Evolutionary conservation across 2,329 filamentous ascomycete species (phyloP), one percentile per base, ranked within the genome.

Genomic region (Colletotrichum tamarilloi): DNA sequence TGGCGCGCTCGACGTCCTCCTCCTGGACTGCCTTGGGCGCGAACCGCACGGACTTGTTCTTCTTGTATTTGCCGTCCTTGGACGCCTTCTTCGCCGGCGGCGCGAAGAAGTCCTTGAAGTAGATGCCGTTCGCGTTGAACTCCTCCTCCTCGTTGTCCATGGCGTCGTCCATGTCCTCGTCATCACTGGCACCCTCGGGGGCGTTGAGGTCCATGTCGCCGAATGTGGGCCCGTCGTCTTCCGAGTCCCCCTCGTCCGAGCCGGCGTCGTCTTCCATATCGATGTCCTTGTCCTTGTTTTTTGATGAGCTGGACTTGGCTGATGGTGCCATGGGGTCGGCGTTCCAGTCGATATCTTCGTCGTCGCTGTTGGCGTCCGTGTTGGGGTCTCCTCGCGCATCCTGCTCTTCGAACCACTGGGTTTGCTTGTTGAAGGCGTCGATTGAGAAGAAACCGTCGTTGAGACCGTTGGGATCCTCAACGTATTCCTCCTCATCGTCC

Each of bases 401-500:
- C 81, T 95, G 93, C 76, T 94, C 91, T 82, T 99, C 97, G 62
- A 98, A 91, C 80, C 93, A 93, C 78, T 97, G 94, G 2, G 95
- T 94, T 80, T 97, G 94, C 80, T 93, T 94, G 87, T 99, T 99
- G 89, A 99, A 99, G 73, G 97, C 92, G 78, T 98, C 95, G 78
- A 99, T 96, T 19, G 95, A 97, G 85, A 99, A 99, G 85, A 99
- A 99, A 5, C 95, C 96, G 80, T 99, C 97, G 79, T 99, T 98
- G 38, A 99, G 90, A 7, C 95, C 95, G 79, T 97, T 88, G 4
- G 92, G 91, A 79, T 98, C 95, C 77, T 92, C 87, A 9, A 91
- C 85, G 73, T 92, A 92, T 62, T 88, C 88, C 1, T 88, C 87
- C 4, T 87, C 84, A 12, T 83, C 83, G 1, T 85, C 86, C 2